These are phyloP conservation scores for Xylariaceae sp. DNA, from an alignment of 2,329 filamentous ascomycete species.

Conservation along the genomic window DNA sequence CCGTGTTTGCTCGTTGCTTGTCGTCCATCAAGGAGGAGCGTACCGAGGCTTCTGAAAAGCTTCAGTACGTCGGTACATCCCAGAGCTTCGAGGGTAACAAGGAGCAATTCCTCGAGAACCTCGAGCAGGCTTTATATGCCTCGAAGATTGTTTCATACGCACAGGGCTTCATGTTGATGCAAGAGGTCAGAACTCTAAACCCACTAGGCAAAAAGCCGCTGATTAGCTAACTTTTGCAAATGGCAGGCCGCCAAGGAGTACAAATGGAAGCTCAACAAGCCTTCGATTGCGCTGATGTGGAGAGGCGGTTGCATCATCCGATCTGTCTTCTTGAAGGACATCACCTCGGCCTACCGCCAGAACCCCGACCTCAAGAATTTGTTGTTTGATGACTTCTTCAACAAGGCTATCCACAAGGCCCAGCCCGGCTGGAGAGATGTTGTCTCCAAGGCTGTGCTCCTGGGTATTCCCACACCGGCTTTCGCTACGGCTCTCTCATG, in stretches of 20 bases:
- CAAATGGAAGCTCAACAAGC: slow-evolving; percentile 99
- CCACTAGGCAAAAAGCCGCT: not conserved
- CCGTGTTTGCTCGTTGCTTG: slow-evolving; percentile 91
- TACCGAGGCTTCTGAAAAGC: slow-evolving; percentile 71
- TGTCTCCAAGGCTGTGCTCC: slow-evolving; percentile 84
- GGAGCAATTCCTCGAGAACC: slow-evolving; percentile 89
- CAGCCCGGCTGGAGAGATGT: slow-evolving; percentile 91
- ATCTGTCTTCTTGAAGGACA: slow-evolving; percentile 99
- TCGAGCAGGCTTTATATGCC: slow-evolving; percentile 97
- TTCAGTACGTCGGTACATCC: slow-evolving; percentile 68
- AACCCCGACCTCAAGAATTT: slow-evolving; percentile 96
- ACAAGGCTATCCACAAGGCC: slow-evolving; percentile 95
- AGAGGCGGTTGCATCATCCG: slow-evolving; percentile 99
- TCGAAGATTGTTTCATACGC: slow-evolving; percentile 99
- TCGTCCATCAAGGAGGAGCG: slow-evolving; percentile 94
- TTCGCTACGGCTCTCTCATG: slow-evolving; percentile 97
- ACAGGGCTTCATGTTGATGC: slow-evolving; percentile 99
- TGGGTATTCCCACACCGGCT: slow-evolving; percentile 92
- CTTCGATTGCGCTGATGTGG: slow-evolving; percentile 99
- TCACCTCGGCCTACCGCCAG: slow-evolving; percentile 92
- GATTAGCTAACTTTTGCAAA: slow-evolving; percentile 7
- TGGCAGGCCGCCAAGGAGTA: slow-evolving; percentile 87
- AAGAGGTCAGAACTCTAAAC: slow-evolving; percentile 63
- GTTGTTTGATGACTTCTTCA: slow-evolving; percentile 99
- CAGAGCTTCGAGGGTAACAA: slow-evolving; percentile 85